Evolutionary conservation across 169 alveolate genomes (phyloP), one percentile per base, ranked within the genome.

Genomic region (Neospora caninum): DNA sequence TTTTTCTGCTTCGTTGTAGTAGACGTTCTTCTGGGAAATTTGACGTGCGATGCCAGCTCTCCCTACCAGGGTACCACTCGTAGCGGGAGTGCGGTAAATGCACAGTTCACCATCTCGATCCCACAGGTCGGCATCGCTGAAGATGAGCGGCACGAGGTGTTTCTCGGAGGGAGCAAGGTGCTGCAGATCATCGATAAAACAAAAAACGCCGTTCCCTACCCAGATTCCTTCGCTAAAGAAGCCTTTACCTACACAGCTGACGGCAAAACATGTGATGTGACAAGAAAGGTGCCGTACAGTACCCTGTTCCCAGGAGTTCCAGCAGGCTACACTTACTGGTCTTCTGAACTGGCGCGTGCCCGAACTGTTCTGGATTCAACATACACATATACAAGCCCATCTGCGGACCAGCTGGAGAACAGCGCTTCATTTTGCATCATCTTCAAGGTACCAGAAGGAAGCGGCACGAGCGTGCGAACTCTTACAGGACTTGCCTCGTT

Each of bases 61-160:
- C 45, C 87, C 43, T 31, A 0, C 41, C 41, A 22, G 29, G 45
- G 39, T 22, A 22, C 41, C 53, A 78, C 87, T 20, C 45, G n/a
- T 10, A 16, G 53, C 34, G 45, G 43, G 31, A 22, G 34, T 25
- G 0, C 87, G 7, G 45, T 25, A 22, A 39, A 39, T 39, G 31
- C 53, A 34, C 87, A 78, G 25, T 78, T 38, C 45, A 34, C 41
- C 18, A 34, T 78, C 34, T 6, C 27, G 53, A 78, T 78, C n/a
- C 87, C 87, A 16, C 41, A 22, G 1, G 87, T 20, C 0, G 87
- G 87, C 25, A 78, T 78, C 27, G 87, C 87, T 34, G 45, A 78
- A 39, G 87, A 78, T 78, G 87, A 78, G 87, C 87, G 34, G 87
- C 87, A 78, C 87, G 87, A 78, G 87, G 87, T 78, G 87, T 38